Conservation (phyloP, 768 basidiomycete species). For the Daedaleopsis sinensis region DNA sequence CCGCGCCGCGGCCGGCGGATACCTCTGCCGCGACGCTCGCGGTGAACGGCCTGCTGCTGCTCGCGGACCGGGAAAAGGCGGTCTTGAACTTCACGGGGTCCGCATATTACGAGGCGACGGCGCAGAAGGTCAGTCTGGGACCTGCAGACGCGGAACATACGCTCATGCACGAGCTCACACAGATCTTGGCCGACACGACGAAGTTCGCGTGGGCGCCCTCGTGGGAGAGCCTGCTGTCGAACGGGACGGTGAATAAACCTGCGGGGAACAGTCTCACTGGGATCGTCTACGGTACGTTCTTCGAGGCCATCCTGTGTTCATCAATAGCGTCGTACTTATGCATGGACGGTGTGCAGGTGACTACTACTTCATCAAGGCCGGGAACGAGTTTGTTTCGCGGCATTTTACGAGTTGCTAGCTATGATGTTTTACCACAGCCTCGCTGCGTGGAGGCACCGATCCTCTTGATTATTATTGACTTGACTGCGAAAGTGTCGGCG, state of each 20-base stretch:
- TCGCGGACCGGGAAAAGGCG: constrained; percentile 47
- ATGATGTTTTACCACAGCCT: too few species aligned
- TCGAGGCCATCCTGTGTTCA: background rate
- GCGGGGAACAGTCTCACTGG: constrained; percentile 58
- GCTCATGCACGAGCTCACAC: background rate
- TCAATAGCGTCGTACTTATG: background rate
- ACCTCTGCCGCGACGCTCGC: constrained; percentile 71
- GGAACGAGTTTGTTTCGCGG: constrained; percentile 52
- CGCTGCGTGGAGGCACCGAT: too few species aligned
- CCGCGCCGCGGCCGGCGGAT: constrained; percentile 60
- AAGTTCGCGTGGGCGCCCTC: constrained; percentile 56
- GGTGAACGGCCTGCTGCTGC: constrained; percentile 58
- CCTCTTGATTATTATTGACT: too few species aligned
- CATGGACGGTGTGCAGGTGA: constrained; percentile 46
- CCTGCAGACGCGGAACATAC: background rate
- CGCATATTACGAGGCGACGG: constrained; percentile 48
- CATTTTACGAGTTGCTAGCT: constrained; percentile 36
- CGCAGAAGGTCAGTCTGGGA: constrained; percentile 36
- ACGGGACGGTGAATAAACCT: constrained; percentile 66
- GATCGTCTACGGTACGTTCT: constrained; percentile 52
- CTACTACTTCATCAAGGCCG: constrained; percentile 62
- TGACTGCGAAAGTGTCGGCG: constrained; percentile 11
- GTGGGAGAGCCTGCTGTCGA: constrained; percentile 67
- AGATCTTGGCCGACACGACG: constrained; percentile 53
- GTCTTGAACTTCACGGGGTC: constrained; percentile 33